Percentiles rank a stretch among this genome's conserved stretches.
Evolutionary conservation across 495 filamentous ascomycete genomes (phyloP).

Genomic region (Podospora australis): DNA sequence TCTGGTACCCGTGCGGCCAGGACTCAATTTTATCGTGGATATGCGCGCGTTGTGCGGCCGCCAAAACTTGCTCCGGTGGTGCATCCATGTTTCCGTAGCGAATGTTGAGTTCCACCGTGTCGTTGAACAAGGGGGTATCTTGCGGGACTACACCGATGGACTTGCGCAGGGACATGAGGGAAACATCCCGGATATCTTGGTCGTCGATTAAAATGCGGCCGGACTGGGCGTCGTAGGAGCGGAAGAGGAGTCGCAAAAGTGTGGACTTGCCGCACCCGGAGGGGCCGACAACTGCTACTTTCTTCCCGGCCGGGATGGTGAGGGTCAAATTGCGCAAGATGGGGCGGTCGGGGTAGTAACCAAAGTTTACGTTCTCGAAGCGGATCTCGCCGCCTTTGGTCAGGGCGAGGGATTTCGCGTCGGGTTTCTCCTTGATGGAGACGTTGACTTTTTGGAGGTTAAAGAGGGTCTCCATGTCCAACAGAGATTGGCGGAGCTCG

Average conservation of each 20-base stretch:
- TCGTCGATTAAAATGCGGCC: conserved; percentile 88
- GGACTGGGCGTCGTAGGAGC: conserved; percentile 84
- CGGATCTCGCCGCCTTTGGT: conserved; percentile 77
- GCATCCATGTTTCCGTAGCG: conserved; percentile 86
- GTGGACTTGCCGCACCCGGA: conserved; percentile 96
- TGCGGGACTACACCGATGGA: conserved; percentile 94
- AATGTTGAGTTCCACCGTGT: conserved; percentile 92
- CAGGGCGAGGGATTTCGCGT: conserved; percentile 66
- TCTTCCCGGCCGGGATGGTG: conserved; percentile 90
- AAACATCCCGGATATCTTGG: conserved; percentile 83
- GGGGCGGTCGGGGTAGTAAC: conserved; percentile 79
- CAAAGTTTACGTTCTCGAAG: conserved; percentile 94
- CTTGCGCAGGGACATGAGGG: conserved; percentile 71
- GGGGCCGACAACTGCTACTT: conserved; percentile 91
- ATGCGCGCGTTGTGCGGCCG: conserved; percentile 71
- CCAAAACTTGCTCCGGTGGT: conserved; percentile 60
- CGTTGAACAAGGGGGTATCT: conserved; percentile 94
- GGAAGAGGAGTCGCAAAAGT: conserved; percentile 81
- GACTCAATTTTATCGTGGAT: conserved; percentile 74
- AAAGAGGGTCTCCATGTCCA: conserved; percentile 98
- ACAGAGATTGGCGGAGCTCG: conserved; percentile 84
- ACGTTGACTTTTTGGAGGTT: conserved; percentile 98
- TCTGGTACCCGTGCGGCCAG: conserved; percentile 81
- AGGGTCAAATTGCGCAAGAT: conserved; percentile 80
- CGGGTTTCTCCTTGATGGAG: conserved; percentile 64